These are phyloP conservation scores for Coemansia sp. DNA, from an alignment of 192 early-diverging fungal genomes.

Conservation along the genomic window DNA sequence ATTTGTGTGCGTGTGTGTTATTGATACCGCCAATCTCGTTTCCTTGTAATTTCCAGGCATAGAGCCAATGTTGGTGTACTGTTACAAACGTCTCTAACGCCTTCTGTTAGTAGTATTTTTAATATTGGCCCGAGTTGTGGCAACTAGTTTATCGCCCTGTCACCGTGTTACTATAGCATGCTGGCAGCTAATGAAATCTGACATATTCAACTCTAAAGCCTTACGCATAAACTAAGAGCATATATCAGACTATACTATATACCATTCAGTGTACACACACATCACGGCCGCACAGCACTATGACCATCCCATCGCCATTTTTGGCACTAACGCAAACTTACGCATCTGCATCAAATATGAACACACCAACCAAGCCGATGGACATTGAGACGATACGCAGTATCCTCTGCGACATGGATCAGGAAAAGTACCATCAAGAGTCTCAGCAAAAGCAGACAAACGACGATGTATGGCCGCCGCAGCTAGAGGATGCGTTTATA, in stretches of 20 bases:
- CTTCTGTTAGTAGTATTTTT: constrained; percentile 2
- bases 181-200: background rate
- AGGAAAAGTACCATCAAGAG: constrained; percentile 27
- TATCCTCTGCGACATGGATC: constrained; percentile 33
- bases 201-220: background rate
- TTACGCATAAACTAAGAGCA: background rate
- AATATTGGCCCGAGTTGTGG: background rate
- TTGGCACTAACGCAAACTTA: background rate
- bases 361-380: constrained; percentile 16
- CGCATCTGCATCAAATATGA: background rate
- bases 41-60: constrained; percentile 6
- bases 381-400: constrained; percentile 35
- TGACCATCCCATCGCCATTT: background rate
- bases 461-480: constrained; percentile 47
- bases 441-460: constrained; percentile 12
- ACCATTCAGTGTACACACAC: background rate
- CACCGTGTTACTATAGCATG: background rate
- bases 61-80: background rate
- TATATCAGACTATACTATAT: background rate
- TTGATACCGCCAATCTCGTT: background rate
- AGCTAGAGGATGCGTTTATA: constrained; percentile 40
- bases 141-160: background rate
- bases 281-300: background rate
- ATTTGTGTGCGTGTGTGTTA: constrained; percentile 4
- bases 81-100: constrained; percentile 9